These are phyloP conservation scores for Chrysanthemum lavandulifolium DNA, from an alignment of 129 eudicot genomes.

Conservation along the genomic window DNA sequence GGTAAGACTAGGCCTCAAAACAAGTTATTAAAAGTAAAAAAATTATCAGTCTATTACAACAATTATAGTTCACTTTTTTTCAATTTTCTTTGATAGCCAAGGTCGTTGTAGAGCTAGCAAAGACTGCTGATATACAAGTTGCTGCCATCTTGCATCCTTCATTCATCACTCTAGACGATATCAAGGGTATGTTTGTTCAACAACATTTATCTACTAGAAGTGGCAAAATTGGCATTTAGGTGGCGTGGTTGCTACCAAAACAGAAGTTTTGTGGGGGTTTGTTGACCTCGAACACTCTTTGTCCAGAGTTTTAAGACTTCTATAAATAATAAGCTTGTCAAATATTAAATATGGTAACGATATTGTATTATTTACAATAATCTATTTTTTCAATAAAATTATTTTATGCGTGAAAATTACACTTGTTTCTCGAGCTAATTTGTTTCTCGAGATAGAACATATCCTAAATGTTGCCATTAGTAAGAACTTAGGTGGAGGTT, in stretches of 20 bases:
- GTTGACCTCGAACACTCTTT: background rate
- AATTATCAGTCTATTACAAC: background rate
- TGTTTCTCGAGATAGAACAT: too few species aligned
- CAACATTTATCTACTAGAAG: slow-evolving; percentile 14
- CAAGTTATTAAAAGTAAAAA: background rate
- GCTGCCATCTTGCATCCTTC: slow-evolving; percentile 74
- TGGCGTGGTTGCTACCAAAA: too few species aligned
- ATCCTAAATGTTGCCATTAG: too few species aligned
- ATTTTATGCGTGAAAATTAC: too few species aligned
- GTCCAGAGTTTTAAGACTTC: too few species aligned
- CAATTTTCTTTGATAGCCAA: slow-evolving; percentile 30
- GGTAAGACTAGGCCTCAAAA: slow-evolving; percentile 38
- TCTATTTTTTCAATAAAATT: too few species aligned
- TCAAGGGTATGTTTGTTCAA: slow-evolving; percentile 47
- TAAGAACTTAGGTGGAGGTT: background rate
- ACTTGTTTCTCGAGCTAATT: too few species aligned
- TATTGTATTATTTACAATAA: too few species aligned
- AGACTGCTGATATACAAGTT: slow-evolving; percentile 39
- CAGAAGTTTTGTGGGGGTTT: background rate
- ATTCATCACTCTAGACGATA: slow-evolving; percentile 52
- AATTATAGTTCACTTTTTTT: background rate
- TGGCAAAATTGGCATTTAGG: too few species aligned
- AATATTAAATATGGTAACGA: too few species aligned
- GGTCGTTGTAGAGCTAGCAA: slow-evolving; percentile 39
- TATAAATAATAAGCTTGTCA: too few species aligned